Percentiles rank a stretch among this genome's conserved stretches.
Conservation (phyloP, 1,284 basidiomycete species). For the Amylostereum areolatum region DNA sequence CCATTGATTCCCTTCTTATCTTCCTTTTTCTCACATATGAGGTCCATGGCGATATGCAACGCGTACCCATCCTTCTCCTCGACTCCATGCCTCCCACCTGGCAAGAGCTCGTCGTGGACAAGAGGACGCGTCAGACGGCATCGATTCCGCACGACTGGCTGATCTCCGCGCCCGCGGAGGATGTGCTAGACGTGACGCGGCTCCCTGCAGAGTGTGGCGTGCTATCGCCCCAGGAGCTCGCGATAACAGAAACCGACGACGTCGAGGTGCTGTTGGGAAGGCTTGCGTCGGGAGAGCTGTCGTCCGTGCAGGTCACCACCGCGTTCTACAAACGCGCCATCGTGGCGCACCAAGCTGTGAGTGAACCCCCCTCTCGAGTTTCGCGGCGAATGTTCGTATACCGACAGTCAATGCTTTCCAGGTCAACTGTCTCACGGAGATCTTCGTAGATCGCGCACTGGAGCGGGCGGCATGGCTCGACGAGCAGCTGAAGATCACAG, state of each 20-base stretch:
- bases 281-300: constrained; percentile 46
- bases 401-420: constrained; percentile 20
- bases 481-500: constrained; percentile 34
- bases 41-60: too few relatives aligned
- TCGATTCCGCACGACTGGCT: constrained; percentile 60
- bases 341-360: constrained; percentile 76
- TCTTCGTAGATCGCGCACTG: constrained; percentile 48
- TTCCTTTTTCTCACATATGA: too few relatives aligned
- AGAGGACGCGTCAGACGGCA: constrained; percentile 43
- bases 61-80: neutral
- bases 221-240: constrained; percentile 53
- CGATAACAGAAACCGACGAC: constrained; percentile 56
- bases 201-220: constrained; percentile 57
- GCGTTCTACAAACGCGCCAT: constrained; percentile 79
- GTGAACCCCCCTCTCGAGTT: constrained; percentile 18
- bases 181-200: constrained; percentile 45
- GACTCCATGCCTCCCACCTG: constrained; percentile 27
- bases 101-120: constrained; percentile 45
- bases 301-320: constrained; percentile 61
- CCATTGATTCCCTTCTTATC: too few relatives aligned
- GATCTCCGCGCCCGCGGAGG: constrained; percentile 35
- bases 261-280: constrained; percentile 41
- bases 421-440: constrained; percentile 51
- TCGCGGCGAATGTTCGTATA: constrained; percentile 20
- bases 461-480: constrained; percentile 48